These are phyloP conservation scores for Hyaloscypha bicolor DNA, from an alignment of 495 filamentous ascomycete species.

Conservation along the genomic window DNA sequence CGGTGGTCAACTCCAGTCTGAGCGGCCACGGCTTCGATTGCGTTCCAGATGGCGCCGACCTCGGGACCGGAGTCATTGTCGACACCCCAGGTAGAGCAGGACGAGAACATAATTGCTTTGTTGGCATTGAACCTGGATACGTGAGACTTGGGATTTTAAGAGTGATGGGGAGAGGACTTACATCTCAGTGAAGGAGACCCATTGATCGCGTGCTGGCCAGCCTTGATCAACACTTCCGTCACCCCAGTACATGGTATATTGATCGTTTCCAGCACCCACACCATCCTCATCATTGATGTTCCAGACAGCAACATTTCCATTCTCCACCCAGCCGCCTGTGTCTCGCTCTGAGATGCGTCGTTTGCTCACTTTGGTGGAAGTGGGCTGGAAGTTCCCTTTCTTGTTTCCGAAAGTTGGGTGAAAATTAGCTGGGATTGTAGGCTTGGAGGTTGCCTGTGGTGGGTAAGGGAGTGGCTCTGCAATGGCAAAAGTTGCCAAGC, in stretches of 20 bases:
- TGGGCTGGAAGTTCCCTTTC: constrained; percentile 8
- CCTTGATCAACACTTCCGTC: background rate
- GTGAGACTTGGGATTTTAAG: background rate
- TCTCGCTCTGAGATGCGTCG: background rate
- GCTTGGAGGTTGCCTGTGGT: constrained; percentile 3
- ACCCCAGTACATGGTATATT: background rate
- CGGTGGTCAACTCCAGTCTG: constrained; percentile 37
- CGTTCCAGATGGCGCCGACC: constrained; percentile 37
- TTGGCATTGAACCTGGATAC: constrained; percentile 1
- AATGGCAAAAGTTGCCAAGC: background rate
- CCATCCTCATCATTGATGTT: background rate
- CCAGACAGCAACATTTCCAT: background rate
- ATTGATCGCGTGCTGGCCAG: constrained; percentile 5
- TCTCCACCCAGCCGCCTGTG: background rate
- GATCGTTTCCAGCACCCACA: background rate
- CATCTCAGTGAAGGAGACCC: constrained; percentile 22
- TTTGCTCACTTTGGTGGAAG: background rate
- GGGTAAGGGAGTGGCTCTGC: constrained; percentile 2
- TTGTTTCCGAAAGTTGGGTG: constrained; percentile 4
- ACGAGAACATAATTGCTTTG: constrained; percentile 9
- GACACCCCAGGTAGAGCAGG: constrained; percentile 5
- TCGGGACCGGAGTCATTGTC: constrained; percentile 25
- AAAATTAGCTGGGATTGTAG: background rate
- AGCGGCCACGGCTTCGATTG: constrained; percentile 36
- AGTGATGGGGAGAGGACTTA: background rate